Base-by-base conservation (phyloP, 1,139 yeast genomes). In the Debaryomycetaceae sp. region DNA sequence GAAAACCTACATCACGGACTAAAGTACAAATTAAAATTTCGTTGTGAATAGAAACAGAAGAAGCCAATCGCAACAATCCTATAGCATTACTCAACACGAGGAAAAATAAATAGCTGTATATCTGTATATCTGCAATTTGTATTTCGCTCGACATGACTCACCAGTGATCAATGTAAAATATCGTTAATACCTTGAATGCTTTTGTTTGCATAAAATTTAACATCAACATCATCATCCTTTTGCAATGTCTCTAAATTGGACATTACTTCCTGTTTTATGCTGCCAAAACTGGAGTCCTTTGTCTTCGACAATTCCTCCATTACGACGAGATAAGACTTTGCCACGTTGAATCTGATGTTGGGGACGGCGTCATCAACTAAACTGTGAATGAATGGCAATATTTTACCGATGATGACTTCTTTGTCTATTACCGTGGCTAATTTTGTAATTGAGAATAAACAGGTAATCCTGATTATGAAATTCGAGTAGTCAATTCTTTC, bases 331-430 rank as follows among this genome's bases (percentile, higher is more conserved):
- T 85, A 82, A 24, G 96, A 79, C 63, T 87, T 89, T 18, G 98
- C 98, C 48, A 87, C 91, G 61, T 91, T 92, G 70, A 92, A 92
- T 59, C 97, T 77, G 51, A 92, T 91, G 62, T 92, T 92, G 52
- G 99, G 96, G 41, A 92, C 97, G 4, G 81, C 76, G 65, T 92
- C 98, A 39, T 73, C 73, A 36, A 82, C 73, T 51, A 91, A 73
- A 40, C 79, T 81, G 50, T 80, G 75, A 48, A 92, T 73, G 56
- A 88, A 91, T 17, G 97, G 96, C 52, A 89, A 69, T 36, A 91
- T 78, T 49, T 83, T 81, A 36, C 74, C 74, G 39, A 78, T 70
- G 31, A 87, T 75, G 37, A 83, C 78, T 35, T 71, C 63, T 39
- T 72, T 68, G 46, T 83, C 78, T 34, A 84, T 74, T 26, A 81